A percentile compares a stretch with the other conserved stretches of the same genome.
phyloP scores from a whole-genome alignment of 345 rosid genomes.

The Cardamine occulta region DNA sequence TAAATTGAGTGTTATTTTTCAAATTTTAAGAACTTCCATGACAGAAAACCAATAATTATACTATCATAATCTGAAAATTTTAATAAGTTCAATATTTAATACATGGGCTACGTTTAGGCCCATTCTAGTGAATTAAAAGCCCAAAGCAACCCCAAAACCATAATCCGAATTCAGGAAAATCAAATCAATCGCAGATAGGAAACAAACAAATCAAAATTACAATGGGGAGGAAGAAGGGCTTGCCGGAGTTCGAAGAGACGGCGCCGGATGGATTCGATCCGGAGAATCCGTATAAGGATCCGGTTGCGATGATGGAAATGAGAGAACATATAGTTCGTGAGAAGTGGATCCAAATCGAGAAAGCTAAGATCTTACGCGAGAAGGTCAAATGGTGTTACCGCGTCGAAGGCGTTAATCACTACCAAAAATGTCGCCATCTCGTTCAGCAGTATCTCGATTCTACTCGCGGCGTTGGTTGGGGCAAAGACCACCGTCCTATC shows the following conservation, averaged over 20 bases:
- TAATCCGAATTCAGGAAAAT: background rate
- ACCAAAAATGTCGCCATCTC: constrained; percentile 87
- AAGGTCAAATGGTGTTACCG: constrained; percentile 87
- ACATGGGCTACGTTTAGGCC: background rate
- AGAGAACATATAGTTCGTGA: constrained; percentile 83
- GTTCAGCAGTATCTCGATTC: constrained; percentile 82
- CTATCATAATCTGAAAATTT: background rate
- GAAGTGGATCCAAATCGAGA: constrained; percentile 94
- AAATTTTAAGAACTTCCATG: no score
- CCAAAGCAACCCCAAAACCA: background rate
- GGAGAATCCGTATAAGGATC: constrained; percentile 77
- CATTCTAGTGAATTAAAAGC: background rate
- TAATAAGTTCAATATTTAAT: background rate
- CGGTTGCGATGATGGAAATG: constrained; percentile 94
- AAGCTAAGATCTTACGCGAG: constrained; percentile 88
- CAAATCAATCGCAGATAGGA: background rate
- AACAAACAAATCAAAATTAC: background rate
- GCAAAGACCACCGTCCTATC: constrained; percentile 87
- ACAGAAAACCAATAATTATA: no score
- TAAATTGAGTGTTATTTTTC: no score
- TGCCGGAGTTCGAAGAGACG: constrained; percentile 81
- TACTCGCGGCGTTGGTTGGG: constrained; percentile 92
- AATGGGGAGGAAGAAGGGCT: constrained; percentile 90
- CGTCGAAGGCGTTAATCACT: constrained; percentile 87
- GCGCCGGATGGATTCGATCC: constrained; percentile 93